These are phyloP conservation scores for Trichoderma asperelloides DNA, from an alignment of 495 filamentous ascomycete genomes.

Conservation along the genomic window DNA sequence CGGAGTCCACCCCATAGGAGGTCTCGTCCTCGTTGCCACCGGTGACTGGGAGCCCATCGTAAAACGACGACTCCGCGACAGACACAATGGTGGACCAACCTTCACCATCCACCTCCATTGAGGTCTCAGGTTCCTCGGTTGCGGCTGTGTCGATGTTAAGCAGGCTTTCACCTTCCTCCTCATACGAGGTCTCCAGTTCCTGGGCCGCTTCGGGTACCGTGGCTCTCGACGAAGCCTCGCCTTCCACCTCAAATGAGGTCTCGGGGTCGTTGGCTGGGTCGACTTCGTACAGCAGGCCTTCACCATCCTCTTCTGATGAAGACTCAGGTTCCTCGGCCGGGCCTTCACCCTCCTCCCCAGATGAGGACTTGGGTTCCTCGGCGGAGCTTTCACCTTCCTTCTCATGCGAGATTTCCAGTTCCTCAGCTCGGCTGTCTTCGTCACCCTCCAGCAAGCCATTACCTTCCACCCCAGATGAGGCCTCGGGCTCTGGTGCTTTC, in stretches of 20 bases:
- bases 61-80: background rate
- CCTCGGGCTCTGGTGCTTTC: background rate
- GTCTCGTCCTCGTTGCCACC: background rate
- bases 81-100: background rate
- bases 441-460: background rate
- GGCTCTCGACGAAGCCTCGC: background rate
- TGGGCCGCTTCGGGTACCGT: conserved; percentile 2
- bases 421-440: background rate
- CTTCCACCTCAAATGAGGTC: background rate
- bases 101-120: background rate
- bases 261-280: background rate
- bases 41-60: background rate
- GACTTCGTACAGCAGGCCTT: background rate
- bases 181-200: conserved; percentile 1
- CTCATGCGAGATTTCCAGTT: background rate
- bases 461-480: background rate
- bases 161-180: conserved; percentile 4
- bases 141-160: background rate
- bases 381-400: background rate
- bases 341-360: background rate
- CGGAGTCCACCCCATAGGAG: background rate
- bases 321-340: background rate
- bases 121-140: background rate
- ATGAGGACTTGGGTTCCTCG: background rate
- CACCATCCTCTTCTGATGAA: background rate